Conservation (phyloP, 2,329 filamentous ascomycete species). For the Fusarium denticulatum region DNA sequence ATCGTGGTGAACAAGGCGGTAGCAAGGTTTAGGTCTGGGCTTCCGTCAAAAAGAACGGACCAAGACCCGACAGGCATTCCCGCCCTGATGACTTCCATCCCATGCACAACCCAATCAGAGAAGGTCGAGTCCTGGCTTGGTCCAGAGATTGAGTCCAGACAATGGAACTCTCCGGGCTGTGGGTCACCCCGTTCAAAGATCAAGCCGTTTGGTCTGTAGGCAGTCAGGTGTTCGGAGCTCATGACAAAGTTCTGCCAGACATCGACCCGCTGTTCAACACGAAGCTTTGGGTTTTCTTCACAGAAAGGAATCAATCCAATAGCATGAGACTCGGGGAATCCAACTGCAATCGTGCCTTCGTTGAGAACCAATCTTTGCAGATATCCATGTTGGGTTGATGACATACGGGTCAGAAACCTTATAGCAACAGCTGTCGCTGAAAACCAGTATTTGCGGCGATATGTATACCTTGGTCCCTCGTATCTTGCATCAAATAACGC, state of each 20-base stretch:
- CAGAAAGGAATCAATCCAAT: slow-evolving; percentile 21
- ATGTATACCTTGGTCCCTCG: not conserved
- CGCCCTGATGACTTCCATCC: not conserved
- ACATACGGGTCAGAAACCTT: not conserved
- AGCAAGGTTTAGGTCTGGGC: not conserved
- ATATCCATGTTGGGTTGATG: not conserved
- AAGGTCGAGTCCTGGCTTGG: not conserved
- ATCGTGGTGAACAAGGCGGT: not conserved
- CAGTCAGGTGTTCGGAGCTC: accelerated
- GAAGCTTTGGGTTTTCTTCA: slow-evolving; percentile 2
- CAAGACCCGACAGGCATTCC: slow-evolving; percentile 1
- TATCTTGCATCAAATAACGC: too few relatives aligned
- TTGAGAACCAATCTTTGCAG: not conserved
- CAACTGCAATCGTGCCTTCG: not conserved
- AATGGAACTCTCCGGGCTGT: accelerated
- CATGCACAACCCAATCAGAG: not conserved
- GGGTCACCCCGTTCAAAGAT: not conserved
- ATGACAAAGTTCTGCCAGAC: not conserved
- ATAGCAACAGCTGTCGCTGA: slow-evolving; percentile 9
- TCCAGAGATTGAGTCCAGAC: accelerated
- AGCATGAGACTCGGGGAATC: not conserved
- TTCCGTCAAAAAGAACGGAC: not conserved
- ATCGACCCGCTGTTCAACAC: slow-evolving; percentile 4
- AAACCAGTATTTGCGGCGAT: not conserved
- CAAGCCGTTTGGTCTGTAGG: too few relatives aligned